Percentiles rank a stretch among this genome's conserved stretches.
Conservation (phyloP, 306 rosid genomes). For the Quercus ilex region DNA sequence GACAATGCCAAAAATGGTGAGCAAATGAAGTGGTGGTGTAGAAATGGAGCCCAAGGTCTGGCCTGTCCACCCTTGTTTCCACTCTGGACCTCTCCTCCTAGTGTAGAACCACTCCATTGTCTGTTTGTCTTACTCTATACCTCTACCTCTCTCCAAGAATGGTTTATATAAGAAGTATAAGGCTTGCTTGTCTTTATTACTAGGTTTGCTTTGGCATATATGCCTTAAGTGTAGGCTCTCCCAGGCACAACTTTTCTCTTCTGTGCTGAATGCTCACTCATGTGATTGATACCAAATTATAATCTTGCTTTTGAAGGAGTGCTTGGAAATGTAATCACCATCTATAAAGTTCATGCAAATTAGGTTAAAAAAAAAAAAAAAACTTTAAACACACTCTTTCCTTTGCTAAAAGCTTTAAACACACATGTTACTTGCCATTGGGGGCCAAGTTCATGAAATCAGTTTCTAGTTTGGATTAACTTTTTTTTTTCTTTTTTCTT, state of each 20-base stretch:
- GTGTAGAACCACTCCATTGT: conserved; percentile 59
- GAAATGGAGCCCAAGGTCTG: conserved; percentile 53
- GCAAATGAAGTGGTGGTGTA: conserved; percentile 54
- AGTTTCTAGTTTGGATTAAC: not conserved
- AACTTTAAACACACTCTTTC: no score
- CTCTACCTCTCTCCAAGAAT: not conserved
- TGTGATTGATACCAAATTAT: conserved; percentile 25
- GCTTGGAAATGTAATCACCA: not conserved
- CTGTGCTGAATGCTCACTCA: conserved; percentile 33
- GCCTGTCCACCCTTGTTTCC: conserved; percentile 58
- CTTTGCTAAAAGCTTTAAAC: no score
- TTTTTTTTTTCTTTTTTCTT: rapidly evolving
- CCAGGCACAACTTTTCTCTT: conserved; percentile 16
- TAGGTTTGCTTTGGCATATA: conserved; percentile 55
- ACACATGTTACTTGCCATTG: not conserved
- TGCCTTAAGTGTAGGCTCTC: conserved; percentile 68
- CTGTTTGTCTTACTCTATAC: conserved; percentile 5
- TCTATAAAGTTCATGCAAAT: not conserved
- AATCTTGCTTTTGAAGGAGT: conserved; percentile 26
- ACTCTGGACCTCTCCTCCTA: conserved; percentile 61
- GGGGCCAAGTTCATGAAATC: not conserved
- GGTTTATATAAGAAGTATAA: conserved; percentile 15
- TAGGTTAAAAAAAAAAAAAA: not conserved
- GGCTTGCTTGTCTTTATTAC: conserved; percentile 29
- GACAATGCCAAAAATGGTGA: conserved; percentile 64